These are phyloP conservation scores for Ceriops decandra DNA, from an alignment of 345 rosid species.

Conservation along the genomic window DNA sequence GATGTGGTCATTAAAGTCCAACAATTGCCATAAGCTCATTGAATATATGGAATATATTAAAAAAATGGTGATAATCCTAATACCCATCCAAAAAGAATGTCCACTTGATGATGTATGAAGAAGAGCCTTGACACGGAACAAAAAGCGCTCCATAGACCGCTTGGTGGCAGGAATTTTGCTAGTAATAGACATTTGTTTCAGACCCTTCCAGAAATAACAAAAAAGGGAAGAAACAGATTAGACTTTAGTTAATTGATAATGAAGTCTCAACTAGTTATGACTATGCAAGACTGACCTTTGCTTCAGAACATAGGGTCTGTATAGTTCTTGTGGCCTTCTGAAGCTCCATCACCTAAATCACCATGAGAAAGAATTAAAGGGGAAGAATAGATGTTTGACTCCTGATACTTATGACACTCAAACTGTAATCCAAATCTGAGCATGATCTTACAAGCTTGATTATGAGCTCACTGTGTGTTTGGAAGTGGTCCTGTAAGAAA, in stretches of 20 bases:
- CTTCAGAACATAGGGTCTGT: slow-evolving; percentile 87
- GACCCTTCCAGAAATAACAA: slow-evolving; percentile 45
- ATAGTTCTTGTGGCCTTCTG: slow-evolving; percentile 86
- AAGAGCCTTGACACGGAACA: slow-evolving; percentile 82
- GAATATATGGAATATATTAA: neutral
- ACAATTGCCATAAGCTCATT: neutral
- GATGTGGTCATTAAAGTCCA: neutral
- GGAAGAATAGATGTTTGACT: slow-evolving; percentile 1
- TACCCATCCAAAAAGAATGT: slow-evolving; percentile 91
- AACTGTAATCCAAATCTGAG: neutral
- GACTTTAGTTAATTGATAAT: neutral
- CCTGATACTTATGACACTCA: neutral
- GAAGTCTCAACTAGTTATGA: slow-evolving; percentile 2
- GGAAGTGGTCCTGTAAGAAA: slow-evolving; percentile 63
- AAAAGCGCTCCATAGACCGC: slow-evolving; percentile 76
- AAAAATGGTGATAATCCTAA: neutral
- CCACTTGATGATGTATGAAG: slow-evolving; percentile 62
- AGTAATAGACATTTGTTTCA: slow-evolving; percentile 67
- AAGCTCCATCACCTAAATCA: slow-evolving; percentile 65
- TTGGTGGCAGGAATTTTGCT: slow-evolving; percentile 77
- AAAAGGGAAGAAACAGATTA: slow-evolving; percentile 3
- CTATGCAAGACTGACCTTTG: slow-evolving; percentile 53
- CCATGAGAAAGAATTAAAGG: slow-evolving; percentile 4
- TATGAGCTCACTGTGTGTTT: slow-evolving; percentile 53
- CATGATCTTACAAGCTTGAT: slow-evolving; percentile 54